Evolutionary conservation across 2,329 filamentous ascomycete species (phyloP).

Genomic region (Penicillium sp.): DNA sequence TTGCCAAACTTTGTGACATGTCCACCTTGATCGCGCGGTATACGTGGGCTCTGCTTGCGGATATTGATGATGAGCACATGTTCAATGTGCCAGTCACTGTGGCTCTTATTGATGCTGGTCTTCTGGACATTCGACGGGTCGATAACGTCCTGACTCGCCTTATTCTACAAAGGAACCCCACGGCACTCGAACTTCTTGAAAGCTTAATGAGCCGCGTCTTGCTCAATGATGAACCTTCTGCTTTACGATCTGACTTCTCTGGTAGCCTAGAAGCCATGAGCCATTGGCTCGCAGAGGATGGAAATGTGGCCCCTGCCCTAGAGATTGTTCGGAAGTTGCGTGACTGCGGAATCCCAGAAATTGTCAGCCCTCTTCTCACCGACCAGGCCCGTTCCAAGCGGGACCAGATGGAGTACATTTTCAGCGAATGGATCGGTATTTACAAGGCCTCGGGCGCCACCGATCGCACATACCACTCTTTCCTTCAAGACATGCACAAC

Average conservation of each 20-base stretch:
- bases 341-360: constrained; percentile 51
- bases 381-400: constrained; percentile 57
- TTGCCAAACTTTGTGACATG: constrained; percentile 57
- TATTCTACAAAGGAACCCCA: constrained; percentile 63
- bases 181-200: constrained; percentile 72
- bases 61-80: constrained; percentile 55
- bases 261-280: constrained; percentile 75
- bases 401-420: constrained; percentile 89
- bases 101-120: constrained; percentile 53
- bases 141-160: constrained; percentile 68
- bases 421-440: constrained; percentile 88
- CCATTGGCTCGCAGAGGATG: constrained; percentile 71
- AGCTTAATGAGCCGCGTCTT: constrained; percentile 72
- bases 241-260: constrained; percentile 78
- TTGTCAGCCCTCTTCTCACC: constrained; percentile 49
- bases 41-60: constrained; percentile 45
- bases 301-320: constrained; percentile 58
- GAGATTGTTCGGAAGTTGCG: constrained; percentile 63
- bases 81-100: constrained; percentile 58
- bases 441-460: constrained; percentile 70
- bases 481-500: constrained; percentile 77
- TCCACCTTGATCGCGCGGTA: constrained; percentile 53
- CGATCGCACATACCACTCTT: constrained; percentile 65
- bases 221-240: constrained; percentile 68
- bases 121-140: constrained; percentile 59